Evolutionary conservation across 306 rosid species (phyloP).

Genomic region (Trifolium subterraneum): DNA sequence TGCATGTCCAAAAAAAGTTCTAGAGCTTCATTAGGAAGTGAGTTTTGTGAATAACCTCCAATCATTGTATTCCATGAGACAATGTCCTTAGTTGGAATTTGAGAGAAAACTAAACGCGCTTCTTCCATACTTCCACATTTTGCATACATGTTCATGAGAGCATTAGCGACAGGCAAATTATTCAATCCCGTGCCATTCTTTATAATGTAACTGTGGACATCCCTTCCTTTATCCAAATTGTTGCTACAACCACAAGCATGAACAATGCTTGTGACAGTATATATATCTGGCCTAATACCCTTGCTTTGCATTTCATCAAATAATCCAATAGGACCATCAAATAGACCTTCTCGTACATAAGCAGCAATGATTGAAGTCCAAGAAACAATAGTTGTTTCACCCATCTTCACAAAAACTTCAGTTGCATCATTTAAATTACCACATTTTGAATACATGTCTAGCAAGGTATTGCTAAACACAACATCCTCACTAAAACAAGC

Average conservation of each 20-base stretch:
- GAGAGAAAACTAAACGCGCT: constrained; percentile 62
- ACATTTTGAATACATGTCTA: constrained; percentile 85
- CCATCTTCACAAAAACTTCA: constrained; percentile 64
- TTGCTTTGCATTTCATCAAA: constrained; percentile 63
- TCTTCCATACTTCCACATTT: constrained; percentile 83
- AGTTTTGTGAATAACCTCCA: constrained; percentile 71
- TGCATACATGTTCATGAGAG: constrained; percentile 87
- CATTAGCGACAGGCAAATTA: constrained; percentile 64
- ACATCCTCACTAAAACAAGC: constrained; percentile 47
- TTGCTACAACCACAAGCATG: constrained; percentile 70
- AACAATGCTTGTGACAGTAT: constrained; percentile 61
- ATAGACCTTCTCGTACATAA: constrained; percentile 64
- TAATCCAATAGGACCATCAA: constrained; percentile 55
- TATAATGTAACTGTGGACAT: constrained; percentile 58
- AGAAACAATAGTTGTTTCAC: constrained; percentile 65
- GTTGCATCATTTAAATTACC: constrained; percentile 57
- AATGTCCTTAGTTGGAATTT: constrained; percentile 55
- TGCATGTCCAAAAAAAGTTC: constrained; percentile 59
- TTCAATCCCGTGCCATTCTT: constrained; percentile 55
- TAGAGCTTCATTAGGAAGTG: constrained; percentile 70
- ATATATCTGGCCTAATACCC: constrained; percentile 58
- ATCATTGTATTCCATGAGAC: constrained; percentile 82
- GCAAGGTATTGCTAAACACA: constrained; percentile 63
- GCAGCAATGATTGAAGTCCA: constrained; percentile 84
- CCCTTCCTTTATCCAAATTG: constrained; percentile 59